Conservation (phyloP, 805 yeast genomes). For the Candida parachauliodes region DNA sequence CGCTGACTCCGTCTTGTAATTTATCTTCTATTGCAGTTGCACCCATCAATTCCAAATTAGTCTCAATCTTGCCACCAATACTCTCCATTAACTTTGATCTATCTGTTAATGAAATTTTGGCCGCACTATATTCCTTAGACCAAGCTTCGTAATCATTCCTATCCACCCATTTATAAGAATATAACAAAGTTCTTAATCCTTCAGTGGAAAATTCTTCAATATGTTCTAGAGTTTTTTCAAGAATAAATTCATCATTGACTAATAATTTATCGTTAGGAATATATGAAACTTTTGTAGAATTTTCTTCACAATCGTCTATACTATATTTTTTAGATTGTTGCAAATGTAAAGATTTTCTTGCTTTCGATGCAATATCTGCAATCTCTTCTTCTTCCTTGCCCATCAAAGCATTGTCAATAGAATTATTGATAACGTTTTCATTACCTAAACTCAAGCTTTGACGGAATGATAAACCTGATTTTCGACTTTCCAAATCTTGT, state of each 20-base stretch:
- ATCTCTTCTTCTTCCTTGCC: slow-evolving; percentile 49
- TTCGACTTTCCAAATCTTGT: slow-evolving; percentile 26
- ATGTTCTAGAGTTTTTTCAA: slow-evolving; percentile 84
- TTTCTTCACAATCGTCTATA: slow-evolving; percentile 16
- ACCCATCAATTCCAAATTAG: slow-evolving; percentile 67
- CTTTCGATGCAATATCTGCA: slow-evolving; percentile 47
- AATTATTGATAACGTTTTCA: slow-evolving; percentile 17
- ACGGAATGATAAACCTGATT: slow-evolving; percentile 30
- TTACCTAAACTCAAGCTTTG: slow-evolving; percentile 22
- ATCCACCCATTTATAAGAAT: slow-evolving; percentile 72
- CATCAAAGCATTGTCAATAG: slow-evolving; percentile 50
- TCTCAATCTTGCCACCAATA: slow-evolving; percentile 72
- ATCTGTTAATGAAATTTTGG: slow-evolving; percentile 70
- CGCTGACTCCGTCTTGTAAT: slow-evolving; percentile 94
- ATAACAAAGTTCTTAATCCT: slow-evolving; percentile 86
- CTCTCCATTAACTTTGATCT: slow-evolving; percentile 64
- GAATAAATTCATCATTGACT: slow-evolving; percentile 67
- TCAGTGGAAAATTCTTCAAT: slow-evolving; percentile 93
- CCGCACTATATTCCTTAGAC: slow-evolving; percentile 64
- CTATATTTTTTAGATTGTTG: slow-evolving; percentile 58
- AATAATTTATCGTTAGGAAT: slow-evolving; percentile 52
- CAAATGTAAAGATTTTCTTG: slow-evolving; percentile 56
- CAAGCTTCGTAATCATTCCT: slow-evolving; percentile 59
- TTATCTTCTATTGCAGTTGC: slow-evolving; percentile 98
- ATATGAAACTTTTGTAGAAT: neutral